Conservation (phyloP, 345 rosid genomes). For the rapeseed (Brassica napus) region Da-Ae NC_063441.1:6984501-6985000, state of each 20-base stretch:
- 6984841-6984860: conserved; percentile 36
- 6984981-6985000: conserved; percentile 38
- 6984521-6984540: conserved; percentile 51
- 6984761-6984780: not conserved
- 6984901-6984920: not conserved
- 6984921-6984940: not conserved
- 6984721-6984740: conserved; percentile 30
- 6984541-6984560: conserved; percentile 61
- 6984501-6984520: conserved; percentile 5
- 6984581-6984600: conserved; percentile 54
- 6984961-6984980: conserved; percentile 21
- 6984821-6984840: conserved; percentile 47
- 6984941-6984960: conserved; percentile 1
- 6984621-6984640: conserved; percentile 78
- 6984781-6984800: conserved; percentile 37
- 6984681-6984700: conserved; percentile 79
- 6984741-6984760: not conserved
- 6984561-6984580: conserved; percentile 62
- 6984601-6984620: conserved; percentile 78
- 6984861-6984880: conserved; percentile 43
- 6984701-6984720: conserved; percentile 68
- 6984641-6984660: conserved; percentile 51
- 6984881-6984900: not conserved
- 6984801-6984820: conserved; percentile 73
- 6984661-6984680: conserved; percentile 87